These are phyloP conservation scores for Xylaria sp. DNA, from an alignment of 2,329 filamentous ascomycete genomes.

Conservation along the genomic window DNA sequence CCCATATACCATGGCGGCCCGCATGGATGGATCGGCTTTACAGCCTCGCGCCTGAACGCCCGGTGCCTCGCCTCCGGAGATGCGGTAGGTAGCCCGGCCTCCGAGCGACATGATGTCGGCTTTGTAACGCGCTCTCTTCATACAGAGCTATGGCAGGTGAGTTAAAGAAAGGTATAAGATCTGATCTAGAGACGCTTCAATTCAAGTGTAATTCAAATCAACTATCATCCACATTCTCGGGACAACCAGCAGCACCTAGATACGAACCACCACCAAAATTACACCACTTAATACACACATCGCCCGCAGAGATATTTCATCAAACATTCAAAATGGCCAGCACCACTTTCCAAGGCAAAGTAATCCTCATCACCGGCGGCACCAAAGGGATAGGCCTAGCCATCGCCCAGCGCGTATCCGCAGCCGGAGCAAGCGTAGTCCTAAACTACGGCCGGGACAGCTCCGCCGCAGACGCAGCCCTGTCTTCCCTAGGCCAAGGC, in stretches of 20 bases:
- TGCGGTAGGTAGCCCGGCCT: background rate
- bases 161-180: background rate
- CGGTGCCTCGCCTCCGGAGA: conserved; percentile 2
- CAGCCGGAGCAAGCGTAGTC: conserved; percentile 65
- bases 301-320: background rate
- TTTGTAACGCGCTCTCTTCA: background rate
- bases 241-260: background rate
- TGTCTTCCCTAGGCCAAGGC: conserved; percentile 53
- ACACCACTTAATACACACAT: background rate
- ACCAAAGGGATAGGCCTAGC: conserved; percentile 70
- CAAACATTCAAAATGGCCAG: conserved; percentile 10
- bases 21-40: background rate
- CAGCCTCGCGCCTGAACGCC: background rate
- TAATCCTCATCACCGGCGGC: conserved; percentile 63
- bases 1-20: background rate
- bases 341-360: conserved; percentile 43
- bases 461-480: conserved; percentile 55
- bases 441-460: conserved; percentile 66
- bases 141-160: background rate
- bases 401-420: conserved; percentile 66
- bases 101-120: background rate
- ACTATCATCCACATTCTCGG: background rate
- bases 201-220: background rate
- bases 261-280: background rate
- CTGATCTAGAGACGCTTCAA: background rate